These are phyloP conservation scores for Pyrrhoderma lamaoense DNA, from an alignment of 1,284 basidiomycete species.

Conservation along the genomic window DNA sequence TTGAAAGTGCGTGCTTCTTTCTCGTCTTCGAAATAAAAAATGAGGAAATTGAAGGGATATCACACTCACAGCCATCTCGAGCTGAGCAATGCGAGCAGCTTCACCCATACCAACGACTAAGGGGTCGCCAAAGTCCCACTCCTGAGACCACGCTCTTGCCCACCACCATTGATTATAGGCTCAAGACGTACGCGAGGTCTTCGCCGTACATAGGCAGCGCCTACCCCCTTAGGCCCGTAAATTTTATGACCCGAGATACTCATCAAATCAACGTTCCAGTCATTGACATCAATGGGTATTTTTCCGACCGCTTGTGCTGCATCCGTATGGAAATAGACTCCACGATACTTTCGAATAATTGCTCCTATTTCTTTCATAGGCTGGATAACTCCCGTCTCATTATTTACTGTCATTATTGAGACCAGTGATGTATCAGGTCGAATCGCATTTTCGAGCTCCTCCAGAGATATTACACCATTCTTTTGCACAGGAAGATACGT, in stretches of 20 bases:
- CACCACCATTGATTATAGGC: conserved; percentile 93
- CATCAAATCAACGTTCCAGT: conserved; percentile 93
- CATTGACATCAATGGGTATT: conserved; percentile 88
- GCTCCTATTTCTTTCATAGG: conserved; percentile 94
- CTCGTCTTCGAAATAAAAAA: conserved; percentile 26
- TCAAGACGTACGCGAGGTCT: conserved; percentile 92
- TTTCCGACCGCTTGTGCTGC: conserved; percentile 96
- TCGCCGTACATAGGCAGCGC: conserved; percentile 90
- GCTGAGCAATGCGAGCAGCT: conserved; percentile 85
- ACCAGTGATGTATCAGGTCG: conserved; percentile 84
- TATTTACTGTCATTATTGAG: conserved; percentile 99
- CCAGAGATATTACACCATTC: conserved; percentile 79
- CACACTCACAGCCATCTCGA: conserved; percentile 84
- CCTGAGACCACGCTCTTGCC: conserved; percentile 93
- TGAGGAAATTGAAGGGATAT: conserved; percentile 19
- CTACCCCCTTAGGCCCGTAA: conserved; percentile 97
- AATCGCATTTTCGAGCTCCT: conserved; percentile 74
- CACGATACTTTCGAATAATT: conserved; percentile 75
- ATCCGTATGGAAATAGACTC: conserved; percentile 95
- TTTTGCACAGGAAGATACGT: conserved; percentile 92
- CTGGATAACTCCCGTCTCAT: conserved; percentile 98
- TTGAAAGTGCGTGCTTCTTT: conserved; percentile 25
- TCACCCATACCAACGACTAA: conserved; percentile 93
- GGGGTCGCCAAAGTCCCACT: conserved; percentile 90
- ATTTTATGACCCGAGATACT: conserved; percentile 97